Evolutionary conservation across 2,329 filamentous ascomycete genomes (phyloP).

Genomic region (Orbilia blumenaviensis): DNA sequence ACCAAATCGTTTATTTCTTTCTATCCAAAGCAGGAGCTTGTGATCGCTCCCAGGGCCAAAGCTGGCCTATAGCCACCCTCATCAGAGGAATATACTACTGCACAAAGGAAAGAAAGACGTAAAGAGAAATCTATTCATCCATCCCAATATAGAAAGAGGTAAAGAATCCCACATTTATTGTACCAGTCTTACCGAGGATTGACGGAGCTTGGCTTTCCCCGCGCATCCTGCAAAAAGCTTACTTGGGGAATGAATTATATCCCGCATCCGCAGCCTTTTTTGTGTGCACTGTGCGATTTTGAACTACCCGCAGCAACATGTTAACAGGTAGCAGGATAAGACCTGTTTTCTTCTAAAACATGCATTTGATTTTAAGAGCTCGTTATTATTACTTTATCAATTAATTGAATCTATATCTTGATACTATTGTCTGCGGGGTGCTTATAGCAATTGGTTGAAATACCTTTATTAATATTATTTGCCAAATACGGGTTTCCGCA

Average conservation of each 20-base stretch:
- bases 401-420: background rate
- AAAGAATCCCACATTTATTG: too few species aligned
- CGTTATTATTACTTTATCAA: background rate
- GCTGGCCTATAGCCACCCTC: too few species aligned
- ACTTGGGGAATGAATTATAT: constrained; percentile 22
- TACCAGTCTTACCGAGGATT: constrained; percentile 29
- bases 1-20: too few species aligned
- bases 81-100: too few species aligned
- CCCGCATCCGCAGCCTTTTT: constrained; percentile 1
- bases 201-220: constrained; percentile 30
- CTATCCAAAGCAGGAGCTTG: too few species aligned
- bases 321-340: too few species aligned
- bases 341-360: background rate
- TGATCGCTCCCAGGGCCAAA: too few species aligned
- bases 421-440: background rate
- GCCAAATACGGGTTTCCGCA: background rate
- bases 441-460: background rate
- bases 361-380: background rate
- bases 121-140: too few species aligned
- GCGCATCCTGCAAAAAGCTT: constrained; percentile 1
- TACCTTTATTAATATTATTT: background rate
- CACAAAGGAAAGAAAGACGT: too few species aligned
- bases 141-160: background rate
- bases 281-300: too few species aligned
- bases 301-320: background rate